Evolutionary conservation across 2,329 filamentous ascomycete genomes (phyloP).

Genomic region (Thyridium curvatum): DNA sequence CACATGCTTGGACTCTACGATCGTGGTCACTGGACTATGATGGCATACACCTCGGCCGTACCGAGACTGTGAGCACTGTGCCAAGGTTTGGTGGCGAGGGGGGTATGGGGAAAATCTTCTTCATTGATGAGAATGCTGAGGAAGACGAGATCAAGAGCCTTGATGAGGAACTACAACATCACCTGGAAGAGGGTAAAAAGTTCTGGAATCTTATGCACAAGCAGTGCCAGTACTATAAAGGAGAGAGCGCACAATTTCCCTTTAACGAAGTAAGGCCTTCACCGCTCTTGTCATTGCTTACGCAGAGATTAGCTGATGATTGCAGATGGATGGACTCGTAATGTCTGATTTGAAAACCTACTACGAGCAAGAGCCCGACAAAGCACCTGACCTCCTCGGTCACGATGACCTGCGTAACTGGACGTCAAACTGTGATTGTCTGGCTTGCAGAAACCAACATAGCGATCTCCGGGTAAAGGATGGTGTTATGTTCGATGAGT

Average conservation of each 20-base stretch:
- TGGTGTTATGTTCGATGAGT: too few relatives aligned
- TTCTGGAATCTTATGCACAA: not conserved
- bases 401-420: too few relatives aligned
- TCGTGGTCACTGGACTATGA: not conserved
- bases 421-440: too few relatives aligned
- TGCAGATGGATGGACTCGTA: too few relatives aligned
- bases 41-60: slow-evolving; percentile 2
- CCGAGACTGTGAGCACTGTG: slow-evolving; percentile 1
- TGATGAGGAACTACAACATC: not conserved
- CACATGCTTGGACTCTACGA: not conserved
- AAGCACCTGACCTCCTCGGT: too few relatives aligned
- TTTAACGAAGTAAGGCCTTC: not conserved
- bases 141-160: not conserved
- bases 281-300: too few relatives aligned
- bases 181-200: not conserved
- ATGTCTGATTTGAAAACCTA: too few relatives aligned
- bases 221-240: not conserved
- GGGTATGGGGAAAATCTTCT: too few relatives aligned
- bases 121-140: not conserved
- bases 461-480: too few relatives aligned
- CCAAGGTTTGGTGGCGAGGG: not conserved
- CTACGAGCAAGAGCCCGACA: too few relatives aligned
- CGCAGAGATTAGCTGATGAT: too few relatives aligned
- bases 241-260: not conserved
- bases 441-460: too few relatives aligned